Evolutionary conservation across 164 flowering plant genomes (phyloP).

Genomic region (Warburgia ugandensis): DNA sequence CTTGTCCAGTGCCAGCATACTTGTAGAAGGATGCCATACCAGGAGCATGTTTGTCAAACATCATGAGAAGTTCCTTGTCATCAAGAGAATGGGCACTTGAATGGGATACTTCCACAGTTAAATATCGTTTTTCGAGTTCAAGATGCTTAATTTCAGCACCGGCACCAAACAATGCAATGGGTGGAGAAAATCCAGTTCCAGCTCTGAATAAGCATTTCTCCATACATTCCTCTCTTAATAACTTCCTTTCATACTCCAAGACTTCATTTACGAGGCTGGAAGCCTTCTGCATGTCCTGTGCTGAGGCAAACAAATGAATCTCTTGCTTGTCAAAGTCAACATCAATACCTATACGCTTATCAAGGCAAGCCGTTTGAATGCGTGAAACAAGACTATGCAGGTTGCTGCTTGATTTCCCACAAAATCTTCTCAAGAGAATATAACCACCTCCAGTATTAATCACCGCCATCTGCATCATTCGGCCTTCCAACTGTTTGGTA

Average conservation of each 20-base stretch:
- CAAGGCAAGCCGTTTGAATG: constrained; percentile 37
- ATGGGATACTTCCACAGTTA: constrained; percentile 55
- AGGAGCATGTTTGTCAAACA: constrained; percentile 45
- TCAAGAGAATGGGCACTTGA: constrained; percentile 28
- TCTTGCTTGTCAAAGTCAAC: constrained; percentile 52
- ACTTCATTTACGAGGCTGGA: constrained; percentile 30
- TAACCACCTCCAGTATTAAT: constrained; percentile 57
- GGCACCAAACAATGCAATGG: constrained; percentile 82
- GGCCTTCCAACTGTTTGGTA: constrained; percentile 34
- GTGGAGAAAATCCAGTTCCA: constrained; percentile 36
- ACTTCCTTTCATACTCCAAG: constrained; percentile 47
- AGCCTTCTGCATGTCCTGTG: constrained; percentile 43
- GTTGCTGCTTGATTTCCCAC: constrained; percentile 59
- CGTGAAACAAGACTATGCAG: constrained; percentile 39
- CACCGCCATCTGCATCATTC: constrained; percentile 36
- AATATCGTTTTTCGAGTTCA: constrained; percentile 64
- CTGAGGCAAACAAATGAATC: constrained; percentile 46
- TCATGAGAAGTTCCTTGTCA: constrained; percentile 62
- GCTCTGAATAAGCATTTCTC: constrained; percentile 67
- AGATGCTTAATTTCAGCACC: constrained; percentile 87
- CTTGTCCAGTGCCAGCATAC: constrained; percentile 29
- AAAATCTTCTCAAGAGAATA: constrained; percentile 55
- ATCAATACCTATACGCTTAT: constrained; percentile 56
- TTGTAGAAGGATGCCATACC: constrained; percentile 60
- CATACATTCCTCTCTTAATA: constrained; percentile 63